These are phyloP conservation scores for Ustilago lituana DNA, from an alignment of 1,284 basidiomycete species.

Conservation along the genomic window DNA sequence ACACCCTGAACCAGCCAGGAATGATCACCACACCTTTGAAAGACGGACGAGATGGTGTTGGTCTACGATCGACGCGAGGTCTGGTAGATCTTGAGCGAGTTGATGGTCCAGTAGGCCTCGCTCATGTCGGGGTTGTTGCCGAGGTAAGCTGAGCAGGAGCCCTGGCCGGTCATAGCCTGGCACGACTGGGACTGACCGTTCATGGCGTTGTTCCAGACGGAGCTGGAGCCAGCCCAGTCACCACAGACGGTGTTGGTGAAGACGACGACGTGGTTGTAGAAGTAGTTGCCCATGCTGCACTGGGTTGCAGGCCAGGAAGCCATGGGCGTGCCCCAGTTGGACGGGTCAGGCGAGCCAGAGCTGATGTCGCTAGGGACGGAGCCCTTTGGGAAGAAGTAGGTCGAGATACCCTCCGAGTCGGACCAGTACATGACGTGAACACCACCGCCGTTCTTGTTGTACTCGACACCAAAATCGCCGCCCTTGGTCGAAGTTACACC, in stretches of 20 bases:
- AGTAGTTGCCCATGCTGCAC: constrained; percentile 70
- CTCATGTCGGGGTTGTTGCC: constrained; percentile 35
- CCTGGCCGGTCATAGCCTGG: constrained; percentile 34
- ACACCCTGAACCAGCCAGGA: constrained; percentile 5
- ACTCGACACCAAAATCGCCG: constrained; percentile 72
- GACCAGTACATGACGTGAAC: constrained; percentile 64
- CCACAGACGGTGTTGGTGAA: constrained; percentile 55
- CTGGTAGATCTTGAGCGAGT: constrained; percentile 56
- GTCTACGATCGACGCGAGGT: constrained; percentile 33
- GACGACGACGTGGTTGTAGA: constrained; percentile 54
- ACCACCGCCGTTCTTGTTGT: constrained; percentile 75
- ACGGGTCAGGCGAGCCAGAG: constrained; percentile 66
- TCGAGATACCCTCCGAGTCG: constrained; percentile 68
- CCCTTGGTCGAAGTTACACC: constrained; percentile 71
- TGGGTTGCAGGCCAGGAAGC: constrained; percentile 71
- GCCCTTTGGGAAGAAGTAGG: constrained; percentile 73
- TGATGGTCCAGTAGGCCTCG: constrained; percentile 56
- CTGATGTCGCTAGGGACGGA: constrained; percentile 69
- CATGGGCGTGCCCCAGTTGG: constrained; percentile 71
- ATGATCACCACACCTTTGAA: neutral
- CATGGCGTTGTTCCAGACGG: constrained; percentile 46
- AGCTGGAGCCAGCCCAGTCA: constrained; percentile 45
- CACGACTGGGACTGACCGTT: constrained; percentile 49
- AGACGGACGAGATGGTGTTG: neutral
- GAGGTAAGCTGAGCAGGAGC: constrained; percentile 36